Base-by-base conservation (phyloP, 208 protist genomes). In the Blechomonas ayalai region DNA sequence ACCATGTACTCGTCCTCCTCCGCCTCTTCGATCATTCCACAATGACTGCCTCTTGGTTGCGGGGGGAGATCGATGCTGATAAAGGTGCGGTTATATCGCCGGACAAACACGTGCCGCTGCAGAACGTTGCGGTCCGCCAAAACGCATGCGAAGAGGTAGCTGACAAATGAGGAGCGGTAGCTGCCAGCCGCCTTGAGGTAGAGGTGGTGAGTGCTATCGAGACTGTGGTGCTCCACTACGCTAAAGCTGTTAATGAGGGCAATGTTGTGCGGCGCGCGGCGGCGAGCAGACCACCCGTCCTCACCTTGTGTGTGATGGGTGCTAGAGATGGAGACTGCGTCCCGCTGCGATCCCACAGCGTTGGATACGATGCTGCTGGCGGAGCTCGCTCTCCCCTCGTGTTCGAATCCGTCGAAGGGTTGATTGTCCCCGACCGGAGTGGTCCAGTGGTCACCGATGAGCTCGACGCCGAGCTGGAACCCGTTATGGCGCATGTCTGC, bases 171-270 rank as follows among this genome's bases (percentile, higher is more conserved):
- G 0, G 80, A 90, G 29, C 74, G 76, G 65, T 89, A 89, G 7
- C 76, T 51, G 29, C 80, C 84, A 41, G 69, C 80, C 18, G 71
- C 75, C 32, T 72, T 74, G 16, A 87, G 48, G 62, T 82, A 78
- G 24, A 83, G 67, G 52, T 89, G 73, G 53, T 89, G 76, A 16
- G 61, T 72, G 47, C 72, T 85, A 38, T 81, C 74, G 27, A 81
- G 65, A 44, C 59, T 62, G 72, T 93, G 50, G 58, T 87, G 76
- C 59, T 86, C 80, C 9, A 93, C 84, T 31, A 93, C 68, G 41
- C 76, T 90, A 49, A 93, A 93, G 52, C 80, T 83, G 59, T 93
- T 90, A 15, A 93, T 36, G 9, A 93, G 51, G 1, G 84, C 79
- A 31, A 81, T 65, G 55, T 87, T 73, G 20, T 81, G 57, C 20